A percentile compares a stretch with the other conserved stretches of the same genome.
Conservation (phyloP, 2,329 filamentous ascomycete species). For the Parasarocladium wereldwijsianum region DNA sequence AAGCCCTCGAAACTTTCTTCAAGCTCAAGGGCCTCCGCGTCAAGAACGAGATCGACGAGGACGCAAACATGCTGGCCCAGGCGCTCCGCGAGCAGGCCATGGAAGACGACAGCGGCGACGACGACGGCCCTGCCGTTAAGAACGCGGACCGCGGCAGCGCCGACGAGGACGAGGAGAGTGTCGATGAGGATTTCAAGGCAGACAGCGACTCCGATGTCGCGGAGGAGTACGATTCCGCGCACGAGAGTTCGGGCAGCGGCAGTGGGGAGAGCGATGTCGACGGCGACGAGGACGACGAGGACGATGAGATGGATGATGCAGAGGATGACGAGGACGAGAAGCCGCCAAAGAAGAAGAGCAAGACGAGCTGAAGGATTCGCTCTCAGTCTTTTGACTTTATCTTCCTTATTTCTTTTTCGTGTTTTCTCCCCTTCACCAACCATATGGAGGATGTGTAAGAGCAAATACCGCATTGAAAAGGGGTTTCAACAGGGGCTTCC, state of each 20-base stretch:
- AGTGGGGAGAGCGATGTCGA: conserved; percentile 35
- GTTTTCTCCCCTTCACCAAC: too few species aligned
- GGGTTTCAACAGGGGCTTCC: too few species aligned
- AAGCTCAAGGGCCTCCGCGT: conserved; percentile 87
- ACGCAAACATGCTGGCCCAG: conserved; percentile 65
- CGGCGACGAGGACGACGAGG: conserved; percentile 26
- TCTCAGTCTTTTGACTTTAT: too few species aligned
- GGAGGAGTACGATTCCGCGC: conserved; percentile 85
- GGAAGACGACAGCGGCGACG: conserved; percentile 55
- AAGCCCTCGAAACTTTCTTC: conserved; percentile 94
- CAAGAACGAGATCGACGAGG: conserved; percentile 98
- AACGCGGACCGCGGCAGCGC: conserved; percentile 74
- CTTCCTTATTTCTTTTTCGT: too few species aligned
- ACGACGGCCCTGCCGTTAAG: conserved; percentile 51
- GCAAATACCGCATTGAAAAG: too few species aligned
- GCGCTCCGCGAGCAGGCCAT: conserved; percentile 75
- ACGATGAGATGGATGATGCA: conserved; percentile 24
- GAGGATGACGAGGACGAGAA: conserved; percentile 26
- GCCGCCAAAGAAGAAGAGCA: conserved; percentile 38
- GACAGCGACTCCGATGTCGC: conserved; percentile 91
- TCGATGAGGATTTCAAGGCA: conserved; percentile 90
- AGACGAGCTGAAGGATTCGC: conserved; percentile 19
- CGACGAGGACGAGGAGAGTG: conserved; percentile 89
- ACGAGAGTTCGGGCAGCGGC: conserved; percentile 64
- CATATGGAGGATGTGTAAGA: too few species aligned